Evolutionary conservation across 2,329 filamentous ascomycete genomes (phyloP).

Genomic region (Periglandula ipomoeae): DNA sequence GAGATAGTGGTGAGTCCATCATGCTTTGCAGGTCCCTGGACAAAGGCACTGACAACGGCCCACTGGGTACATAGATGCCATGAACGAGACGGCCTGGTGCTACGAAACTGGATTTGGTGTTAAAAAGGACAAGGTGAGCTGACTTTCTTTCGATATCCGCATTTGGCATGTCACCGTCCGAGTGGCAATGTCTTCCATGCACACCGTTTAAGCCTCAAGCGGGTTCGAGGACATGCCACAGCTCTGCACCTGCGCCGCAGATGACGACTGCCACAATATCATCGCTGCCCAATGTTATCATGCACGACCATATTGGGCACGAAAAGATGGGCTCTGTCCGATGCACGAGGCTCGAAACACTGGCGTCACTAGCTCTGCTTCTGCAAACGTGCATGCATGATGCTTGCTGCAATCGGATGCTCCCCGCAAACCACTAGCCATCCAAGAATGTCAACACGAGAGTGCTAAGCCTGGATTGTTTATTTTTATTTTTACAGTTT

Average conservation of each 20-base stretch:
- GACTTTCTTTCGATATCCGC: not conserved
- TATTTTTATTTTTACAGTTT: slow-evolving; percentile 46
- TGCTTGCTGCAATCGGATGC: not conserved
- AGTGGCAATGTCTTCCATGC: not conserved
- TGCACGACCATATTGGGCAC: not conserved
- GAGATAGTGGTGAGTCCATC: slow-evolving; percentile 60
- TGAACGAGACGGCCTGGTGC: slow-evolving; percentile 96
- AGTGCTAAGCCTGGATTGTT: slow-evolving; percentile 38
- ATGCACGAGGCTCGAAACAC: not conserved
- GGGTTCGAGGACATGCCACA: not conserved
- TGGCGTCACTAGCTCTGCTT: not conserved
- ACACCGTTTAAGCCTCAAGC: not conserved
- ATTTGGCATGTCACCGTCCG: not conserved
- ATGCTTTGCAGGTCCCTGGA: not conserved
- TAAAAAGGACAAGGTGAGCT: slow-evolving; percentile 93
- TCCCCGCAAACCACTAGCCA: not conserved
- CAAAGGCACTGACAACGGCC: not conserved
- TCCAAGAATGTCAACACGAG: slow-evolving; percentile 9
- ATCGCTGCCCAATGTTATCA: not conserved
- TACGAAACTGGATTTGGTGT: slow-evolving; percentile 95
- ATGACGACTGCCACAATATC: not conserved
- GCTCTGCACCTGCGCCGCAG: not conserved
- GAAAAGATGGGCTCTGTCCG: not conserved
- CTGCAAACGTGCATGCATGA: not conserved
- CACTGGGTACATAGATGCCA: slow-evolving; percentile 56